Base-by-base conservation (phyloP, 768 basidiomycete species). In the Trametes maxima region DNA sequence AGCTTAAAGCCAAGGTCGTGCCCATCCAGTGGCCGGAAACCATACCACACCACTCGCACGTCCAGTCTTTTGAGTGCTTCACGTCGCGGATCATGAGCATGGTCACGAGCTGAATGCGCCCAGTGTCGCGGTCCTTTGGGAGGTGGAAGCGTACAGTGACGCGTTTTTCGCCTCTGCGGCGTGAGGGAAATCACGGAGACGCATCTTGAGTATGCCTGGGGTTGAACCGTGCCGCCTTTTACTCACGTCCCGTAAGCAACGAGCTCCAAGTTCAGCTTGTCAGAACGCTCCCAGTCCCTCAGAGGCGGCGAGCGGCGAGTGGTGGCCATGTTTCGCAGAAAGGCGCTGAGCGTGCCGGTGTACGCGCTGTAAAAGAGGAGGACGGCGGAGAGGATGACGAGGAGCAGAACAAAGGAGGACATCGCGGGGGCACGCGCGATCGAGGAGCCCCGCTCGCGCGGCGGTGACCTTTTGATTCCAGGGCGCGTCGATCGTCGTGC, bases 21-120 rank as follows among this genome's bases (percentile, higher is more conserved):
- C 12, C 17, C 17, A 39, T 24, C 21, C 44, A 21, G 44, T 5
- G n/a, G n/a, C 7, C 21, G 11, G 16, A n/a, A 21, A 0, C 37
- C 52, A 5, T n/a, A 62, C 60, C 60, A 43, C 60, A 62, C n/a
- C 22, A 62, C 43, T 62, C 60, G 60, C 60, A 62, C 33, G 24
- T 28, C 60, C 60, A 56, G 13, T 56, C 45, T 48, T 62, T 62
- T 6, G 54, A 50, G 24, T 62, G 60, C 54, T 62, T 62, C 35
- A 62, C 54, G 12, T 62, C 54, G 21, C 48, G 43, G 3, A 16
- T 42, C 48, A 56, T 50, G 28, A 36, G 42, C 46, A 46, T 36
- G 8, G 25, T 13, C n/a, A 42, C 35, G 12, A 50, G 60, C 22
- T 62, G 47, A 1, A 51, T 42, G 33, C 42, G 54, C 21, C 33